Evolutionary conservation across 1,284 basidiomycete genomes (phyloP), one percentile per base, ranked within the genome.

Genomic region (Leccinum griseonigrum): DNA sequence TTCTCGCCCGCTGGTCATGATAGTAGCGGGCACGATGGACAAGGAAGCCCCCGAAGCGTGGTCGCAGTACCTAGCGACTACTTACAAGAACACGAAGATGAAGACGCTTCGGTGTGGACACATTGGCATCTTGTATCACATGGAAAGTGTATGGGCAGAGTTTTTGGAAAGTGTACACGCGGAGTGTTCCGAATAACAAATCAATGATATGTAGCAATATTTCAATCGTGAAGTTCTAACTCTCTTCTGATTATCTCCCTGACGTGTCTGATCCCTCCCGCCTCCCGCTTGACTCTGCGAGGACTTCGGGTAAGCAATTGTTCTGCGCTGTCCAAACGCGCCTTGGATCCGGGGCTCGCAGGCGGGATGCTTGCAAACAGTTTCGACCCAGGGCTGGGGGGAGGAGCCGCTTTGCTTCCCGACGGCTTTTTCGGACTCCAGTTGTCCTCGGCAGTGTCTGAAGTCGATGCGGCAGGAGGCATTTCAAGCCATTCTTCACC

Each of bases 401-500:
- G 72, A 59, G 72, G 67, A 6, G 16, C 63, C 11, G 58, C 3
- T 46, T 65, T 75, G 26, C 62, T 67, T 40, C 58, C 54, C 10
- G 78, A 51, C 74, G 79, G 58, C 78, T 84, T 48, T 72, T 66
- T 56, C 75, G 78, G 56, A 69, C 71, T 57, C 61, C 64, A 58
- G 60, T 67, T 73, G 8, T 61, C 66, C 22, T 68, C 66, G 9
- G 57, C 53, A 8, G 62, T 56, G 9, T 74, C 74, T 8, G 60
- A 64, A 48, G 57, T 61, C 9, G 66, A 61, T 38, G 75, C 70
- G 3, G 81, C 71, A 14, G 86, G 81, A 32, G 90, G 90, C 90
- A 91, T 92, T 74, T 92, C 91, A 8, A 92, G 76, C 90, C 90
- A 92, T 58, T 88, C 88, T 68, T 86, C 85, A n/a, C 85, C 83